Base-by-base conservation (phyloP, 2,329 filamentous ascomycete species). In the Diaporthe ilicicola region DNA sequence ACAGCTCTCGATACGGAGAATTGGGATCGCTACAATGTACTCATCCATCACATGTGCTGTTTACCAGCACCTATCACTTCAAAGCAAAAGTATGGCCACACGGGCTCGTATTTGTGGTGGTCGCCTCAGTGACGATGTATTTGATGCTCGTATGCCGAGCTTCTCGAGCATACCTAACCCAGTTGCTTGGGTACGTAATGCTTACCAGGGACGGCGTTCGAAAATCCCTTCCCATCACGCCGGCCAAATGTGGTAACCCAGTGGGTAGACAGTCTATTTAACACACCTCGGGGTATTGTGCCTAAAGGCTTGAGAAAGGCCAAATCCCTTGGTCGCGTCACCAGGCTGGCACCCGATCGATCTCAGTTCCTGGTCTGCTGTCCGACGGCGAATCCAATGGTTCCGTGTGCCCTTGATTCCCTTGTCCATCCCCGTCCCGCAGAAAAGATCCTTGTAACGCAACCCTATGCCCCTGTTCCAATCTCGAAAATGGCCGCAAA, bases 201-300 rank as follows among this genome's bases (percentile, higher is more conserved):
- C 42, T 50, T 39, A n/a, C n/a, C 65, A 68, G 29, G 29, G 39
- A 42, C 54, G 53, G 53, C 42, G 42, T n/a, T 68, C 32, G 27
- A 46, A 15, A 22, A 9, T 34, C 10, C 53, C 32, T 24, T 42
- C 10, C 32, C 54, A 42, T 29, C 39, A 50, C 17, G 44, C 53
- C 53, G 29, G 53, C 66, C 65, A 51, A 37, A 34, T 32, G 29
- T 59, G 54, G 44, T 51, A 19, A 24, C 66, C 66, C 54, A 29
- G 22, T 64, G 44, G 32, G 55, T 46, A 50, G 55, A 68, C 66
- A 68, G 65, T 68, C 66, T 68, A 59, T 50, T 68, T 22, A 59
- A 50, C 46, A 68, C 53, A 50, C 66, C 65, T 59, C 22, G 66
- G 32, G 42, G 24, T 15, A 54, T 29, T 32, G 12, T 37, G 42